A percentile compares a stretch with the other conserved stretches of the same genome.
phyloP scores from a whole-genome alignment of 2,329 filamentous ascomycete species.

The Tolypocladium cylindrosporum region DNA sequence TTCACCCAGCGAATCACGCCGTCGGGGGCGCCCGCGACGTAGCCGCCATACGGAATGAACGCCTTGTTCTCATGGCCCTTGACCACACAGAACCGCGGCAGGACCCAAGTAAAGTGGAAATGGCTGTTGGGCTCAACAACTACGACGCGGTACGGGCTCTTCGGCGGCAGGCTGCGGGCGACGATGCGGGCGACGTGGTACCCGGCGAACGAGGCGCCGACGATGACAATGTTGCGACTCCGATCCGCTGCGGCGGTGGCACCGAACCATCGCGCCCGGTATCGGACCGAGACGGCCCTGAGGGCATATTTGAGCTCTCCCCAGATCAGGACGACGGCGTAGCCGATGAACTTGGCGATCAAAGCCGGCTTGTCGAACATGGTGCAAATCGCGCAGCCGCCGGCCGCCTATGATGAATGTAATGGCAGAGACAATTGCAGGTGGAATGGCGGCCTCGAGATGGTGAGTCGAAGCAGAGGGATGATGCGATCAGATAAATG shows the following conservation, averaged over 20 bases:
- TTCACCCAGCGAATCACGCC: constrained; percentile 29
- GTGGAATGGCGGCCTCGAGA: background rate
- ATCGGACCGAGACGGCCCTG: constrained; percentile 6
- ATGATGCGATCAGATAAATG: background rate
- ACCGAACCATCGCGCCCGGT: constrained; percentile 4
- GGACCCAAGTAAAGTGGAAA: constrained; percentile 50
- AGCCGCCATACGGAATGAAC: constrained; percentile 47
- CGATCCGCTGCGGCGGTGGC: constrained; percentile 9
- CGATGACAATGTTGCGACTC: constrained; percentile 38
- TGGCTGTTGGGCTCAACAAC: constrained; percentile 50
- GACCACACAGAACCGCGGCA: constrained; percentile 49
- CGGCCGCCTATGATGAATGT: background rate
- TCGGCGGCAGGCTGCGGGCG: constrained; percentile 34
- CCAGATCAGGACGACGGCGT: constrained; percentile 13
- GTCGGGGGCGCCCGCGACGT: constrained; percentile 22
- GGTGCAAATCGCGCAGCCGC: background rate
- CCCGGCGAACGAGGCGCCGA: constrained; percentile 50
- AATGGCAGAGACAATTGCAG: background rate
- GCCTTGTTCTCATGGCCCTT: constrained; percentile 44
- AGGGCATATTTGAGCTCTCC: constrained; percentile 10
- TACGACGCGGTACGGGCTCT: constrained; percentile 37
- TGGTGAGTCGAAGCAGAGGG: background rate
- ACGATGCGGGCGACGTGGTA: constrained; percentile 37
- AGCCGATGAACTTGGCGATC: constrained; percentile 17
- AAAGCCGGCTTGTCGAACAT: constrained; percentile 20